Base-by-base conservation (phyloP, 1,284 basidiomycete species). In the Fomitiporia mediterranea region DNA sequence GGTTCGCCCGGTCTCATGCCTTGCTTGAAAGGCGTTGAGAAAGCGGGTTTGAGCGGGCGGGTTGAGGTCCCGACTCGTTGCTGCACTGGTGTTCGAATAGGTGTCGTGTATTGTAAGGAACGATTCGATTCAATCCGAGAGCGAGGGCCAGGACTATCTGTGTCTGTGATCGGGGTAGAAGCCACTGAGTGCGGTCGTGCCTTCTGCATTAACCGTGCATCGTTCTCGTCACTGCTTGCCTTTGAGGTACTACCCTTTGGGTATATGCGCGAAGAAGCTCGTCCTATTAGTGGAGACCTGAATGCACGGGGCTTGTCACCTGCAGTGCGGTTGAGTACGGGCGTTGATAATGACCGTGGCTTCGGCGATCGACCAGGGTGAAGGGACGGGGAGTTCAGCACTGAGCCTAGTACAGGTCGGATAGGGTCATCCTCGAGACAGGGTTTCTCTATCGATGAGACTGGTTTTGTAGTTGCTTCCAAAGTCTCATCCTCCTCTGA, bases 11-110 rank as follows among this genome's bases (percentile, higher is more conserved):
- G 82, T 42, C 70, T 72, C 71, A 80, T 73, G 2, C 78, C 80
- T 4, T 69, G 58, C 66, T 89, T 91, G 69, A 90, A 90, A 0
- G 88, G 88, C 0, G 86, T 89, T 1, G 77, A 67, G 62, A 91
- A 91, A 50, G 70, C 74, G 21, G 72, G 39, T 51, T 58, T 64
- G 13, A 64, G 47, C 67, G 73, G 53, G 57, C 69, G 63, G 28
- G 35, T 56, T 51, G 52, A 61, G 40, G 54, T 19, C 63, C 60
- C 9, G 67, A 66, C 8, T 70, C 70, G 0, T 73, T 74, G 23
- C 72, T 65, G 0, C 72, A 72, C 9, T 73, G 53, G 30, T 1
- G 68, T 48, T 53, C 68, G 65, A 57, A 62, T 58, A 13, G 76
- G 73, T 27, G 74, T 72, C 2, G 19, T 49, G 17, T 42, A 47